A percentile compares a stretch with the other conserved stretches of the same genome.
phyloP scores from a whole-genome alignment of 2,329 filamentous ascomycete species.

The Herpotrichia juniperi region DNA sequence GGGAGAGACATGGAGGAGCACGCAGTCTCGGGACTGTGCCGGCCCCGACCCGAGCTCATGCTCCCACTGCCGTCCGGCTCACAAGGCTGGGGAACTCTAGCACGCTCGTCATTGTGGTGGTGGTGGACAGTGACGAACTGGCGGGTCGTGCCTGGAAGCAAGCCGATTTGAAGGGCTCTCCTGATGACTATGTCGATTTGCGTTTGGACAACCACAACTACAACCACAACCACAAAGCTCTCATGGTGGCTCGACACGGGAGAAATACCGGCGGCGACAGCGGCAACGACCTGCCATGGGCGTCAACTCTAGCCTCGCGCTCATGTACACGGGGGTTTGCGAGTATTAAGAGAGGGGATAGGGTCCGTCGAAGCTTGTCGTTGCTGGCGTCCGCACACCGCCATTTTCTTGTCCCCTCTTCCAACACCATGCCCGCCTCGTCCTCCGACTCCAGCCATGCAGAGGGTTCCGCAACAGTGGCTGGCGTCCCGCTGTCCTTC shows the following conservation, averaged over 20 bases:
- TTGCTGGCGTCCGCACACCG: constrained; percentile 23
- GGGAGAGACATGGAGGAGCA: neutral
- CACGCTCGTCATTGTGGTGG: neutral
- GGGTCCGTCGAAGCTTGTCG: neutral
- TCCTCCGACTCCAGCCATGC: neutral
- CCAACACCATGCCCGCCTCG: constrained; percentile 21
- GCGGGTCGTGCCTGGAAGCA: constrained; percentile 27
- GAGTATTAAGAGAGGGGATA: neutral
- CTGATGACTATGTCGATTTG: neutral
- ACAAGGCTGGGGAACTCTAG: constrained; percentile 33
- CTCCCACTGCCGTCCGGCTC: constrained; percentile 18
- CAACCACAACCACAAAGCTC: neutral
- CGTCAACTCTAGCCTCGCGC: neutral
- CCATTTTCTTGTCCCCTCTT: constrained; percentile 30
- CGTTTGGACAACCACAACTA: neutral
- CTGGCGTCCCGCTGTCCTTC: constrained; percentile 16
- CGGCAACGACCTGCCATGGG: neutral
- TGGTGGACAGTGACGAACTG: constrained; percentile 23
- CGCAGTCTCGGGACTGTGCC: constrained; percentile 10
- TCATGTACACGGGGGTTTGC: too few relatives aligned
- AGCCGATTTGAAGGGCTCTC: constrained; percentile 34
- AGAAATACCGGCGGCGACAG: neutral
- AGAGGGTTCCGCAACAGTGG: constrained; percentile 24
- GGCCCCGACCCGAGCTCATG: constrained; percentile 17
- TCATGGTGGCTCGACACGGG: neutral